Conservation (phyloP, 495 filamentous ascomycete species). For the Pseudotulostoma volvatum region DNA sequence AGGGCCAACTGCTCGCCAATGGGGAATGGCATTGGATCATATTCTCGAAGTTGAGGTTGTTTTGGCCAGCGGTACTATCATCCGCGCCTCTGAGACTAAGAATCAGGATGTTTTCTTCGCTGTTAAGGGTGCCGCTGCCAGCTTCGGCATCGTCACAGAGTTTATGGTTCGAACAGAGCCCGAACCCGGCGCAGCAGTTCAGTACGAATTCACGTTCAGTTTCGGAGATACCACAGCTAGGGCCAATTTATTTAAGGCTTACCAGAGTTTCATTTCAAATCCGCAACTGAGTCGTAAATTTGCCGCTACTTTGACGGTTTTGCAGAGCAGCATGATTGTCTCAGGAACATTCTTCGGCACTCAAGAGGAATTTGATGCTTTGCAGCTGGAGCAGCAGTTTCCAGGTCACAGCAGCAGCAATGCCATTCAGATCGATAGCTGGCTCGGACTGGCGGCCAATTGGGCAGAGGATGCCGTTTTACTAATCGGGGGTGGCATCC, state of each 20-base stretch:
- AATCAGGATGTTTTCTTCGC: slow-evolving; percentile 39
- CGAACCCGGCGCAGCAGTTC: slow-evolving; percentile 16
- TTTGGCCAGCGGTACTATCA: slow-evolving; percentile 38
- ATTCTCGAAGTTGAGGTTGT: slow-evolving; percentile 45
- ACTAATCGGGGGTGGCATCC: slow-evolving; percentile 19
- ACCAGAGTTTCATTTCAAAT: slow-evolving; percentile 21
- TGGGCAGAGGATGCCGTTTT: slow-evolving; percentile 31
- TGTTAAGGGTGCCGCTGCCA: slow-evolving; percentile 29
- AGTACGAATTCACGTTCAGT: slow-evolving; percentile 22
- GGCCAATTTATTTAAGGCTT: slow-evolving; percentile 21
- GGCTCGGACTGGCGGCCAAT: slow-evolving; percentile 34
- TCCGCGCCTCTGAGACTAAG: slow-evolving; percentile 19
- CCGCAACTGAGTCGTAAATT: slow-evolving; percentile 37
- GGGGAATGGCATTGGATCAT: slow-evolving; percentile 48
- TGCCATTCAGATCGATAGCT: slow-evolving; percentile 34
- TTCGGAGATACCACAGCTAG: slow-evolving; percentile 17
- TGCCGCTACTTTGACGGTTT: slow-evolving; percentile 21
- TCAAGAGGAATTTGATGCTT: slow-evolving; percentile 19
- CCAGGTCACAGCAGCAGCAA: slow-evolving; percentile 15
- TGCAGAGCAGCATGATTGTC: slow-evolving; percentile 16
- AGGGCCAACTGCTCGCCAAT: slow-evolving; percentile 44
- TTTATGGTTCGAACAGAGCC: slow-evolving; percentile 29
- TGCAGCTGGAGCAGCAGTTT: slow-evolving; percentile 16
- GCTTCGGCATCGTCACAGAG: slow-evolving; percentile 32
- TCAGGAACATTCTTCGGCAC: slow-evolving; percentile 28